Evolutionary conservation across 225 moss, liverwort and hornwort species (phyloP), one percentile per base, ranked within the genome.

Genomic region (Marchantia paleacea): DNA sequence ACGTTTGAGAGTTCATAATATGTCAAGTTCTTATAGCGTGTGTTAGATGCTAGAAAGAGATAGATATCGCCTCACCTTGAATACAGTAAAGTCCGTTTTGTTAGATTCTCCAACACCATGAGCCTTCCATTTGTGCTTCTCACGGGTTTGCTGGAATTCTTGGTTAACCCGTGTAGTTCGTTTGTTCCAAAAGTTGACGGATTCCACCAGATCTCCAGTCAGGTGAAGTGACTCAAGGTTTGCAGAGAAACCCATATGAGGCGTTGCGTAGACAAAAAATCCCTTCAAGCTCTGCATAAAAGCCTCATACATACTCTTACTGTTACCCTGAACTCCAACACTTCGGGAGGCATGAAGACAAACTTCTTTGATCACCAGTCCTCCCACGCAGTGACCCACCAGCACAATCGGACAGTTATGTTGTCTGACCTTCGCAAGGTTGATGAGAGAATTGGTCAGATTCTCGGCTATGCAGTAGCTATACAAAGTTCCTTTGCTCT

Each of bases 331-430:
- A 7, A 12, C 10, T 68, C 28, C 25, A 68, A 13, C 14, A n/a
- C n/a, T 68, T 68, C 14, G 12, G 14, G 2, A 68, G 0, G 68
- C 68, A 3, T 68, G 68, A 8, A 68, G 3, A 30, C 68, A 68
- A 68, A 68, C 68, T 30, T 68, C 68, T 16, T 68, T 68, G 12
- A 68, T 68, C 68, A 68, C 29, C 68, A 68, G 31, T 6, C 68
- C 68, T 29, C 68, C 68, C 68, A 30, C 3, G 31, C 25, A 68
- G 31, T 68, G 68, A 68, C 68, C 29, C 30, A 68, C 68, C 29
- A 31, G 24, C 30, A 68, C 29, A 68, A 68, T 31, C 12, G 68
- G 68, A 68, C 68, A 68, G 31, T 30, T 31, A 68, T 68, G 28
- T 15, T 68, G 68, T 30, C 68, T 31, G 18, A 68, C 68, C 14